phyloP scores from a whole-genome alignment of 2,329 filamentous ascomycete genomes.

The Helotiales sp. region DNA sequence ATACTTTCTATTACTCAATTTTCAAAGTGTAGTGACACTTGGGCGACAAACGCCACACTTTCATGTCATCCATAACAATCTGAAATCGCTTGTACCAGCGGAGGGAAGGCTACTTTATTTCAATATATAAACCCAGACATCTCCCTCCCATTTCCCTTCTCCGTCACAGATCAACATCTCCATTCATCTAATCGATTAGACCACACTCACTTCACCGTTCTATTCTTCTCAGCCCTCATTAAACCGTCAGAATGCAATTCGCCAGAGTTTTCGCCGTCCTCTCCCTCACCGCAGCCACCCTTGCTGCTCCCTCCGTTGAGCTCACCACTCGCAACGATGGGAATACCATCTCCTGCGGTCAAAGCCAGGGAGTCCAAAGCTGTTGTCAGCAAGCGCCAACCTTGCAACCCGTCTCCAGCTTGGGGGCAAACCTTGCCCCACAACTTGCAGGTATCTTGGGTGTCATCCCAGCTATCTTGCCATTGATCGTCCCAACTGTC shows the following conservation, averaged over 20 bases:
- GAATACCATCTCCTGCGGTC: conserved; percentile 1
- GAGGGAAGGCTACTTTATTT: background rate
- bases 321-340: conserved; percentile 7
- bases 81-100: background rate
- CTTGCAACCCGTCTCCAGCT: background rate
- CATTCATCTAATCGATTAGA: background rate
- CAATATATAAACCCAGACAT: conserved; percentile 6
- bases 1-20: background rate
- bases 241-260: conserved; percentile 32
- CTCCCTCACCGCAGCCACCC: conserved; percentile 22
- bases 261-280: conserved; percentile 21
- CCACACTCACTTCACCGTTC: conserved; percentile 5
- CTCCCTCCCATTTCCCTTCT: background rate
- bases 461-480: background rate
- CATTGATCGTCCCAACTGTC: conserved; percentile 5
- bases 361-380: background rate
- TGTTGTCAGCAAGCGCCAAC: conserved; percentile 16
- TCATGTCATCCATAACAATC: background rate
- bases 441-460: conserved; percentile 5
- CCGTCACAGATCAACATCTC: conserved; percentile 7
- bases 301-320: conserved; percentile 24
- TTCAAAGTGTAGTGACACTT: background rate
- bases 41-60: background rate
- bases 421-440: conserved; percentile 3
- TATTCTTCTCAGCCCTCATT: background rate